Conservation (phyloP, 2,329 filamentous ascomycete genomes). For the Samsoniella hepiali region DNA sequence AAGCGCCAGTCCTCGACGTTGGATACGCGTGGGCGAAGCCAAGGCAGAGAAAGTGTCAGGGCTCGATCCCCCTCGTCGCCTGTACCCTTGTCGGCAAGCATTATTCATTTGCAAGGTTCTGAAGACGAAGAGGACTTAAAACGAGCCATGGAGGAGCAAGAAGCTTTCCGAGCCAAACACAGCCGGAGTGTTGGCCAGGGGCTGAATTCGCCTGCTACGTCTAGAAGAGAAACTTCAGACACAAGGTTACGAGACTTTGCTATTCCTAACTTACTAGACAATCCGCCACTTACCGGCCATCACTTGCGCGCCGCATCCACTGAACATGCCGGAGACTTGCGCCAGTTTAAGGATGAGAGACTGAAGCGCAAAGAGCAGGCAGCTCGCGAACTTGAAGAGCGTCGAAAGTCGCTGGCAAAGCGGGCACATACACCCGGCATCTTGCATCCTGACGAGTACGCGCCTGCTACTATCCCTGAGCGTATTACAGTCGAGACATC, state of each 20-base stretch:
- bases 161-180: constrained; percentile 54
- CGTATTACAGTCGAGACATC: constrained; percentile 40
- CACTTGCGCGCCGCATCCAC: constrained; percentile 40
- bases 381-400: constrained; percentile 82
- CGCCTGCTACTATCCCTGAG: constrained; percentile 20
- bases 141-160: constrained; percentile 51
- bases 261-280: constrained; percentile 30
- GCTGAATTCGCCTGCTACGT: constrained; percentile 34
- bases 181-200: constrained; percentile 49
- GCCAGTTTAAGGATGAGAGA: constrained; percentile 56
- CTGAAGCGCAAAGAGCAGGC: constrained; percentile 69
- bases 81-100: constrained; percentile 64
- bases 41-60: constrained; percentile 54
- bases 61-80: constrained; percentile 77
- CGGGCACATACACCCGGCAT: constrained; percentile 78
- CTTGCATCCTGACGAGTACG: constrained; percentile 63
- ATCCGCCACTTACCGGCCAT: constrained; percentile 30
- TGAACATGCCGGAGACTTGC: constrained; percentile 52
- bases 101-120: constrained; percentile 40
- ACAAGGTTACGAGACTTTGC: constrained; percentile 33
- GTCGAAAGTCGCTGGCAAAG: constrained; percentile 77
- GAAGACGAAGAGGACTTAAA: constrained; percentile 64
- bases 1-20: constrained; percentile 39
- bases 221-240: constrained; percentile 38
- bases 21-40: constrained; percentile 60